Evolutionary conservation across 345 rosid genomes (phyloP).

Genomic region (Triadica sebifera): DNA sequence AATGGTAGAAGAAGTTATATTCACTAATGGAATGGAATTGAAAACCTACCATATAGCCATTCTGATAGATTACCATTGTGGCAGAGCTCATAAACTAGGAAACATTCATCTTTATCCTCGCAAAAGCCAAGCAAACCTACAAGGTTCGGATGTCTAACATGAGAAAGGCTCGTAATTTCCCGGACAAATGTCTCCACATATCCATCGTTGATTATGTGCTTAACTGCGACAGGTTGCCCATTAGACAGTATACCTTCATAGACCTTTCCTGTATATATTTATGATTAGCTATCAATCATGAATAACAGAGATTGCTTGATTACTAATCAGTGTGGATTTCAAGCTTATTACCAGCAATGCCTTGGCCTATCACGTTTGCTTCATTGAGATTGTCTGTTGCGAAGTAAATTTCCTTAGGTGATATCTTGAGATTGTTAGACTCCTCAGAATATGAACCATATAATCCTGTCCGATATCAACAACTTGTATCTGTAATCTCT

Average conservation of each 20-base stretch:
- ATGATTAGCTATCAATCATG: background rate
- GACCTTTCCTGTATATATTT: slow-evolving; percentile 46
- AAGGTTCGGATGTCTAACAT: slow-evolving; percentile 57
- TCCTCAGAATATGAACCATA: slow-evolving; percentile 23
- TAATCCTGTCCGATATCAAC: slow-evolving; percentile 16
- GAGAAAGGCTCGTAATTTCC: slow-evolving; percentile 57
- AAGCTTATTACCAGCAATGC: slow-evolving; percentile 49
- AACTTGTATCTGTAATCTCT: background rate
- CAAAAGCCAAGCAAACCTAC: slow-evolving; percentile 54
- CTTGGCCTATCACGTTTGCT: slow-evolving; percentile 60
- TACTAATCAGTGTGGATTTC: background rate
- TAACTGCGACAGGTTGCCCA: slow-evolving; percentile 48
- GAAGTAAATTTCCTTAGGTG: slow-evolving; percentile 43
- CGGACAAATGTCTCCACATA: slow-evolving; percentile 49
- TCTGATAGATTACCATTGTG: slow-evolving; percentile 53
- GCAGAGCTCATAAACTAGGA: slow-evolving; percentile 58
- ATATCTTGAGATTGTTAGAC: slow-evolving; percentile 31
- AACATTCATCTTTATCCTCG: slow-evolving; percentile 48
- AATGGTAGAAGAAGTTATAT: background rate
- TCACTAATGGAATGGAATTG: background rate
- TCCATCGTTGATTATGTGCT: slow-evolving; percentile 54
- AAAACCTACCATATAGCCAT: slow-evolving; percentile 52
- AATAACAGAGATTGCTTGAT: background rate
- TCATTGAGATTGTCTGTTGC: slow-evolving; percentile 51
- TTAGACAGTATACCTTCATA: slow-evolving; percentile 48